phyloP scores from a whole-genome alignment of 805 yeast species.

The Candida koratica region DNA sequence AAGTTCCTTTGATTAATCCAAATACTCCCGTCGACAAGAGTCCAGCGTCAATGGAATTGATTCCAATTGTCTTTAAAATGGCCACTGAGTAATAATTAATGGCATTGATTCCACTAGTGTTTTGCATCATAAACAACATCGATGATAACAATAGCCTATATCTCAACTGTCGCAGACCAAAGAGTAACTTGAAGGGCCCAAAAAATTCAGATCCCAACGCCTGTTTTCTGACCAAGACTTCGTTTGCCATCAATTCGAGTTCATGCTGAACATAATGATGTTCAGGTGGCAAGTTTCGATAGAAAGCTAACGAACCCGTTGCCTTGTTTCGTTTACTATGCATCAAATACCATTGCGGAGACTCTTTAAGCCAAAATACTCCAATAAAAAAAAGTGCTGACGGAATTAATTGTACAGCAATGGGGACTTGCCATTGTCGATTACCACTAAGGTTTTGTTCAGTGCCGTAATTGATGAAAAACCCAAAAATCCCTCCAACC shows the following conservation, averaged over 20 bases:
- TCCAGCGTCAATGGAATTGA: slow-evolving; percentile 41
- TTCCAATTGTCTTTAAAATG: slow-evolving; percentile 47
- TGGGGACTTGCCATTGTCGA: slow-evolving; percentile 47
- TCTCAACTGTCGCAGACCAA: slow-evolving; percentile 25
- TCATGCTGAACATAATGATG: slow-evolving; percentile 42
- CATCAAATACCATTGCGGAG: slow-evolving; percentile 43
- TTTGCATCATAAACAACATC: slow-evolving; percentile 40
- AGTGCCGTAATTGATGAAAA: slow-evolving; percentile 50
- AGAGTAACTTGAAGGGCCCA: slow-evolving; percentile 37
- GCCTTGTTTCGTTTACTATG: slow-evolving; percentile 34
- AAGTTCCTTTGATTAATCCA: slow-evolving; percentile 47
- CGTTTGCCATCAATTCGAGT: slow-evolving; percentile 24
- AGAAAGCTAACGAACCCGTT: slow-evolving; percentile 28
- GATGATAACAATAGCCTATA: slow-evolving; percentile 37
- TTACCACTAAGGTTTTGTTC: slow-evolving; percentile 27
- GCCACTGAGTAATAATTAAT: slow-evolving; percentile 53
- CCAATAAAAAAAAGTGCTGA: slow-evolving; percentile 40
- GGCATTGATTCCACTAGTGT: slow-evolving; percentile 48
- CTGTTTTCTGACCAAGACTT: slow-evolving; percentile 22
- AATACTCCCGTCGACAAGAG: slow-evolving; percentile 51
- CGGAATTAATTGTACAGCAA: slow-evolving; percentile 46
- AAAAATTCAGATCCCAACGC: slow-evolving; percentile 35
- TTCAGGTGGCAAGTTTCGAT: slow-evolving; percentile 35
- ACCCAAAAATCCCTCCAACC: slow-evolving; percentile 45
- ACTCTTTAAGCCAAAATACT: slow-evolving; percentile 39